A percentile compares a stretch with the other conserved stretches of the same genome.
phyloP scores from a whole-genome alignment of 305 asterid genomes.

The Fraxinus dipetala region DNA sequence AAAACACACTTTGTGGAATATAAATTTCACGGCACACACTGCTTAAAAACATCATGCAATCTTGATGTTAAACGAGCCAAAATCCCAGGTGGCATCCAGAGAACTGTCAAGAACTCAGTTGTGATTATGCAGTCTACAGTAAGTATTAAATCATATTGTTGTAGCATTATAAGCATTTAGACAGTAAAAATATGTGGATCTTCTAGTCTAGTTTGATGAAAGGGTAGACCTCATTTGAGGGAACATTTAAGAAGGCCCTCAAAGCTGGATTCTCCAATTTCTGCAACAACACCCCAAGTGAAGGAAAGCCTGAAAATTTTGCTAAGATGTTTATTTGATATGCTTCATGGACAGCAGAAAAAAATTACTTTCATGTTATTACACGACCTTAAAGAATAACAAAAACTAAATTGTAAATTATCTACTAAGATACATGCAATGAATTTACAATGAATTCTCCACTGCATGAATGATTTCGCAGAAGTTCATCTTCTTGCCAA shows the following conservation, averaged over 20 bases:
- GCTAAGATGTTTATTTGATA: background rate
- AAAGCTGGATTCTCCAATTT: constrained; percentile 97
- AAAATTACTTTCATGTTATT: background rate
- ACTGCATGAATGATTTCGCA: constrained; percentile 14
- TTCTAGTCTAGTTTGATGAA: constrained; percentile 16
- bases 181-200: constrained; percentile 1
- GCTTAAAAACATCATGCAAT: background rate
- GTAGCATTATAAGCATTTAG: background rate
- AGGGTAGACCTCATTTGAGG: constrained; percentile 71
- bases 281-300: constrained; percentile 87
- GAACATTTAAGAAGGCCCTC: constrained; percentile 80
- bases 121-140: background rate
- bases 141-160: constrained; percentile 1
- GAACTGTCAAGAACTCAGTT: constrained; percentile 2
- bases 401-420: background rate
- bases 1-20: background rate
- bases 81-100: constrained; percentile 1
- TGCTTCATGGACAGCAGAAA: constrained; percentile 10
- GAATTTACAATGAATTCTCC: background rate
- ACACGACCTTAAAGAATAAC: constrained; percentile 9
- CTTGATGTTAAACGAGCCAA: background rate
- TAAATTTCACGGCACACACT: background rate
- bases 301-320: constrained; percentile 79
- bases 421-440: background rate
- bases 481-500: constrained; percentile 16